Base-by-base conservation (phyloP, 2,329 filamentous ascomycete genomes). In the Cladophialophora yegresii region DNA sequence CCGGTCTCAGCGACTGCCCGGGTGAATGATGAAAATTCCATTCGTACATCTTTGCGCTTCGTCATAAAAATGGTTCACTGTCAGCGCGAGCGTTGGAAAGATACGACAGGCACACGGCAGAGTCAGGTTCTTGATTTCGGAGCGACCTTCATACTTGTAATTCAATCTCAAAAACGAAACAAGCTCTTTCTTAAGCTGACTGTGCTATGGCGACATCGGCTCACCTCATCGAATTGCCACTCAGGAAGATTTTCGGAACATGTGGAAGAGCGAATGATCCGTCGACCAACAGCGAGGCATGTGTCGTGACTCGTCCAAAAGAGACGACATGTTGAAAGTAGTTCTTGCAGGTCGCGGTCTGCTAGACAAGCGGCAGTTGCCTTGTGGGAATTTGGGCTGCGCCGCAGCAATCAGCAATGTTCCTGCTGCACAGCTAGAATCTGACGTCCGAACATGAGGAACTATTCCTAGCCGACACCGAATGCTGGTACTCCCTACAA, bases 1-100 rank as follows among this genome's bases (percentile, higher is more conserved):
- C 59, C 10, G 67, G 67, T 54, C 60, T 67, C 40, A 69, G 63
- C 54, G 65, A 69, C 63, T 69, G 67, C 60, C 62, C 64, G 26
- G 51, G n/a, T 20, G 43, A 30, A 7, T 54, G 33, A 61, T 54
- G 33, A 20, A 10, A 7, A 12, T 51, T 59, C 40, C 47, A 16
- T 36, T 23, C 23, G 45, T 53, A 53, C 57, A 28, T 23, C n/a
- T 53, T 40, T 59, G 30, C 57, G 6, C 26, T 36, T 28, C 23
- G 3, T 6, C n/a, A n/a, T n/a, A 33, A 23, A 36, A 12, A 22
- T 40, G 26, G 16, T 9, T n/a, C n/a, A n/a, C n/a, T 51, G 22
- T 26, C 20, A 20, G 47, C 32, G 47, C 57, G 32, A 53, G 45
- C 57, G 23, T 28, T 40, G 22, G 3, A 20, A 10, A 49, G 47